Evolutionary conservation across 768 basidiomycete genomes (phyloP).

Genomic region (Basidioascus undulatus): DNA sequence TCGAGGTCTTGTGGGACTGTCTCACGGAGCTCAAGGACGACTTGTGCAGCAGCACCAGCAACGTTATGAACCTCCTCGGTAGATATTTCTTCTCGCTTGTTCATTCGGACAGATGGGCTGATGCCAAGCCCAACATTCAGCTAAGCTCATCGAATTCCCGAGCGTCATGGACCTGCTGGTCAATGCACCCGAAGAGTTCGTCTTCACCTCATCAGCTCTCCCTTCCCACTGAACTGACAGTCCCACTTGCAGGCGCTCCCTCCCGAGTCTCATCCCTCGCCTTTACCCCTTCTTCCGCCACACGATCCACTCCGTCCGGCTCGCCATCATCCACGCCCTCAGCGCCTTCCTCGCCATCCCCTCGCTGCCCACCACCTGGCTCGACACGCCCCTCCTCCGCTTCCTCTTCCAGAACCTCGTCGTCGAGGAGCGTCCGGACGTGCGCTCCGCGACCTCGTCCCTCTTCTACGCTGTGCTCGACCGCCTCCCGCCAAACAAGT

Average conservation of each 20-base stretch:
- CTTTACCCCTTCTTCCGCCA: conserved; percentile 94
- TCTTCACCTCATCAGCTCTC: conserved; percentile 3
- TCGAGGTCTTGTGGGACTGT: conserved; percentile 75
- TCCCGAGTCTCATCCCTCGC: conserved; percentile 59
- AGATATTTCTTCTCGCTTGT: conserved; percentile 11
- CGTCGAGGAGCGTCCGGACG: conserved; percentile 67
- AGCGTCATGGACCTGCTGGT: background rate
- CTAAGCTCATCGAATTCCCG: background rate
- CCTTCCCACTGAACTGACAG: background rate
- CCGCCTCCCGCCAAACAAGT: background rate
- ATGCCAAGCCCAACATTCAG: no score
- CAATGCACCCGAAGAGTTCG: background rate
- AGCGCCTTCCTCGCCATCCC: conserved; percentile 60
- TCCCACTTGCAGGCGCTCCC: conserved; percentile 33
- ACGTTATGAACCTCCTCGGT: conserved; percentile 96
- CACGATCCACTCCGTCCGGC: conserved; percentile 74
- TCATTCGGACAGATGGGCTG: no score
- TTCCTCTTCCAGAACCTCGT: conserved; percentile 84
- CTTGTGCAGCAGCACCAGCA: conserved; percentile 80
- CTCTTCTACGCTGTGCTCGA: background rate
- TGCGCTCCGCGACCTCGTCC: conserved; percentile 42
- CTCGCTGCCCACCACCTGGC: conserved; percentile 49
- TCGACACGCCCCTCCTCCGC: conserved; percentile 45
- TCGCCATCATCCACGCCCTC: conserved; percentile 74
- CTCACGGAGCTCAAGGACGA: conserved; percentile 87